phyloP scores from a whole-genome alignment of 495 filamentous ascomycete species.

The Aspergillus campestris region DNA sequence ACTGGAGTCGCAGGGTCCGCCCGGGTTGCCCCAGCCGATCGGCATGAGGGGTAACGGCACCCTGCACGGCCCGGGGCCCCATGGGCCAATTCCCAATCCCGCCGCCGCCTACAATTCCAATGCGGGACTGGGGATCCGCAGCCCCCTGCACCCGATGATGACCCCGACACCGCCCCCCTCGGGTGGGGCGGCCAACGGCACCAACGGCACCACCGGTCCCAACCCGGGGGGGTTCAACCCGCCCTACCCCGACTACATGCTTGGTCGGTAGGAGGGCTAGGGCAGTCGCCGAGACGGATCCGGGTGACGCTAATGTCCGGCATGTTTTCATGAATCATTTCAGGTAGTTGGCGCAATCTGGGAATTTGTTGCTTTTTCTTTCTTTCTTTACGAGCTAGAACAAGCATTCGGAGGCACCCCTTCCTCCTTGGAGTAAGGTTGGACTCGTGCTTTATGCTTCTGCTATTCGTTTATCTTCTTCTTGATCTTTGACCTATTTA shows the following conservation, averaged over 20 bases:
- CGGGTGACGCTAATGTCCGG: constrained; percentile 34
- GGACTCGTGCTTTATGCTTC: constrained; percentile 20
- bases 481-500: constrained; percentile 6
- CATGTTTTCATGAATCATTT: constrained; percentile 24
- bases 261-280: constrained; percentile 40
- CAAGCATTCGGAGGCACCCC: constrained; percentile 40
- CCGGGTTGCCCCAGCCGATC: constrained; percentile 47
- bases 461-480: constrained; percentile 6
- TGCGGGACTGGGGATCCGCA: constrained; percentile 38
- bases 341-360: constrained; percentile 36
- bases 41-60: constrained; percentile 28
- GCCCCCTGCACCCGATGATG: constrained; percentile 36
- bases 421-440: constrained; percentile 37
- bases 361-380: constrained; percentile 20
- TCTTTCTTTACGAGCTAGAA: constrained; percentile 36
- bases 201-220: constrained; percentile 27
- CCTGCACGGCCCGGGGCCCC: constrained; percentile 24
- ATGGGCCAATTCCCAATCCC: constrained; percentile 23
- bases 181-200: constrained; percentile 30
- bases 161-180: constrained; percentile 26
- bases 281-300: constrained; percentile 1
- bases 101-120: constrained; percentile 34
- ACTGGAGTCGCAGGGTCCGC: constrained; percentile 48
- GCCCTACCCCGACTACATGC: constrained; percentile 52
- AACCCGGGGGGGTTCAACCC: constrained; percentile 38